Percentiles rank a stretch among this genome's conserved stretches.
Conservation (phyloP, 352 stramenopile species). For the Globisporangium heterothallicum region DNA sequence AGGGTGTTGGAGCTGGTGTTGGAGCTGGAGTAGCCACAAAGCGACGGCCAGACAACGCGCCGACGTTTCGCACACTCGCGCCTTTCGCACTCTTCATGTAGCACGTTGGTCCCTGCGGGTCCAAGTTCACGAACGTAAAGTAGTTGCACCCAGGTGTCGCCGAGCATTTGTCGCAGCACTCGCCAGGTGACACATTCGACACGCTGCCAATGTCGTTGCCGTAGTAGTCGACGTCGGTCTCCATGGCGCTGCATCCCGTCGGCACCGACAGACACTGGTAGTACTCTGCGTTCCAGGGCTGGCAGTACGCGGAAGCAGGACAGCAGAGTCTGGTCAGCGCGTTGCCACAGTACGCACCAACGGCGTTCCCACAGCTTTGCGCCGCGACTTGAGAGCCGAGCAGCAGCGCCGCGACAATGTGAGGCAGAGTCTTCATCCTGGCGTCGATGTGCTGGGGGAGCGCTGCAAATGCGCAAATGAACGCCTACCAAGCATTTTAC, state of each 20-base stretch:
- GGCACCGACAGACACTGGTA: slow-evolving; percentile 47
- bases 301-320: slow-evolving; percentile 27
- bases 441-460: too few relatives aligned
- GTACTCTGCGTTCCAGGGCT: slow-evolving; percentile 44
- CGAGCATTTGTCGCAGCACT: slow-evolving; percentile 28
- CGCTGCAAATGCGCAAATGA: too few relatives aligned
- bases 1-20: background rate
- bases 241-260: slow-evolving; percentile 25
- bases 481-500: too few relatives aligned
- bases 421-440: too few relatives aligned
- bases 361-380: slow-evolving; percentile 16
- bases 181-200: slow-evolving; percentile 22
- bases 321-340: slow-evolving; percentile 32
- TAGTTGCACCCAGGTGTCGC: slow-evolving; percentile 23
- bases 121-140: slow-evolving; percentile 48
- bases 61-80: slow-evolving; percentile 16
- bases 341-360: slow-evolving; percentile 40
- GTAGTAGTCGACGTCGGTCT: slow-evolving; percentile 46
- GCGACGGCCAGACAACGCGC: slow-evolving; percentile 24
- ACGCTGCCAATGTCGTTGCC: slow-evolving; percentile 33
- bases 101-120: slow-evolving; percentile 27
- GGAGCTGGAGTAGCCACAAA: background rate
- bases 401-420: background rate
- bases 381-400: background rate
- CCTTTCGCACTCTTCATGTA: slow-evolving; percentile 36